phyloP scores from a whole-genome alignment of 805 yeast species.

The Starmerella vitae region DNA sequence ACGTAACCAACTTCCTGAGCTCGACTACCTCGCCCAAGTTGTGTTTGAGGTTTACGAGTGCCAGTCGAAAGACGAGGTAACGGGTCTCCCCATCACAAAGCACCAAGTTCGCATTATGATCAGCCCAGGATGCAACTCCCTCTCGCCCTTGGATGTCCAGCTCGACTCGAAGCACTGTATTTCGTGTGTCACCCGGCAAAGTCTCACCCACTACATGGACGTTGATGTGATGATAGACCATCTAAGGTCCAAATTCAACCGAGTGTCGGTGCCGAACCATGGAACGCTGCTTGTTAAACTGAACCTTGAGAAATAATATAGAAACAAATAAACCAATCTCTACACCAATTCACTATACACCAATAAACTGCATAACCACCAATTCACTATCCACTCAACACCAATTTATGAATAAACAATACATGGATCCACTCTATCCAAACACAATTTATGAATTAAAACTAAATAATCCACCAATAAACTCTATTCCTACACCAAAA shows the following conservation, averaged over 20 bases:
- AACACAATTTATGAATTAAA: too few species aligned
- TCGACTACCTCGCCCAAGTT: slow-evolving; percentile 89
- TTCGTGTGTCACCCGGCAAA: slow-evolving; percentile 84
- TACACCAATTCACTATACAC: too few species aligned
- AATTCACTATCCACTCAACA: too few species aligned
- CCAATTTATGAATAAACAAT: too few species aligned
- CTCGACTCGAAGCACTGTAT: slow-evolving; percentile 92
- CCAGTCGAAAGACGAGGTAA: slow-evolving; percentile 42
- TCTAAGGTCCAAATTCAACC: slow-evolving; percentile 62
- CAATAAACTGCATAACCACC: too few species aligned
- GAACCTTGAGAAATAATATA: slow-evolving; percentile 7
- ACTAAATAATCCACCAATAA: too few species aligned
- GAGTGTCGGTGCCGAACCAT: slow-evolving; percentile 83
- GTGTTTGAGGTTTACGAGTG: slow-evolving; percentile 81
- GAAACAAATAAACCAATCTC: neutral
- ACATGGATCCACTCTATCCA: too few species aligned
- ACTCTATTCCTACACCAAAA: too few species aligned
- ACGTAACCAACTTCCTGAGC: slow-evolving; percentile 88
- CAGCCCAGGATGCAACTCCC: slow-evolving; percentile 97
- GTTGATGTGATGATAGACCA: slow-evolving; percentile 76
- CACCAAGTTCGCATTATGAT: slow-evolving; percentile 84
- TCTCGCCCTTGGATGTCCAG: slow-evolving; percentile 93
- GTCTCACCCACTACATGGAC: slow-evolving; percentile 84
- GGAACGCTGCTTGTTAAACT: slow-evolving; percentile 27
- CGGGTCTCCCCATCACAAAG: slow-evolving; percentile 41